Evolutionary conservation across 352 stramenopile species (phyloP), one percentile per base, ranked within the genome.

Genomic region (Phytophthora ramorum): DNA sequence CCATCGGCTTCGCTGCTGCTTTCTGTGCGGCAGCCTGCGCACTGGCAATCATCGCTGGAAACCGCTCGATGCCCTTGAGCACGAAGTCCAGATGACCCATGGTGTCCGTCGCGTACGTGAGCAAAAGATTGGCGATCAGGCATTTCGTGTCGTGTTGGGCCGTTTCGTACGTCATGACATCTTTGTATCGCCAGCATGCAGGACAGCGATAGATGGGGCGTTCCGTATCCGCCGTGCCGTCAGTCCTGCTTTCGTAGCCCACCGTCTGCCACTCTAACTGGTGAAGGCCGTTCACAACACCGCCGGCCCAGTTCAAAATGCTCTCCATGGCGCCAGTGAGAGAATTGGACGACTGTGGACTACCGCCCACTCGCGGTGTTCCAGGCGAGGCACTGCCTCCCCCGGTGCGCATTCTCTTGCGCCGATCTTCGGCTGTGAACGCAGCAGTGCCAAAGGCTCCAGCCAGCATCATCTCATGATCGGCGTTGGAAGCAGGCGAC

Each of bases 61-160:
- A 85, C 13, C 76, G 79, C 50, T 95, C 87, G 41, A 91, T 87
- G 0, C 84, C 81, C 58, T 93, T 95, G 34, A 95, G 77, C 34
- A 95, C 74, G 22, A 85, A 90, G 53, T 95, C 83, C 17, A 93
- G 69, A 37, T 93, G 83, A 3, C 79, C 72, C 69, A 92, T 89
- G 0, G 87, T 95, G 41, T 92, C 83, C 7, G 87, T 93, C 17
- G 83, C 83, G 58, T 95, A 95, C 20, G 81, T 89, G 28, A 95
- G 74, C 50, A 95, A 56, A 13, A 95, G 63, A 63, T 95, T 95
- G 7, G 87, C 87, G 34, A 95, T 93, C 47, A 93, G 44, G 37
- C 87, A 95, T 74, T 93, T 93, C 20, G 78, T 85, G 52, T 95
- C 87, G 66, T 95, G 87, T 37, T 93, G 83, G 7, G 86, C 84